phyloP scores from a whole-genome alignment of 129 eudicot genomes.

The Oenanthe sinensis region DNA sequence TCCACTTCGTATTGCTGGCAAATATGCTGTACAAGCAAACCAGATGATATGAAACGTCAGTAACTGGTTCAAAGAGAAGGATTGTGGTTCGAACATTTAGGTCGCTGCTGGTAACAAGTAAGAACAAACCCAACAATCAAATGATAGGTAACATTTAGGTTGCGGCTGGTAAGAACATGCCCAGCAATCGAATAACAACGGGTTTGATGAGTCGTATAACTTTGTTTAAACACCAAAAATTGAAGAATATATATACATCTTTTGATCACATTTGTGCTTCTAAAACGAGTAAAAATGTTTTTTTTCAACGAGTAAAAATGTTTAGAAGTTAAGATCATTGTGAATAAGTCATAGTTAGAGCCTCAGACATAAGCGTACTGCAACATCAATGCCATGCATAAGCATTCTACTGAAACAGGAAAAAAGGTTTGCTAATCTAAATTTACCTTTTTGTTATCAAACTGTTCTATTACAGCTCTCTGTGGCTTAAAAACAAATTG shows the following conservation, averaged over 20 bases:
- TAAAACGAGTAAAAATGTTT: not conserved
- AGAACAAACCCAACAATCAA: not conserved
- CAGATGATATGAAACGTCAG: not conserved
- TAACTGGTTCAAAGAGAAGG: not conserved
- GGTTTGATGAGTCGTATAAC: no score
- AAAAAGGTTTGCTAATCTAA: not conserved
- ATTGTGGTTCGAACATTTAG: not conserved
- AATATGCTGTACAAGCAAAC: not conserved
- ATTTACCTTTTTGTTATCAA: not conserved
- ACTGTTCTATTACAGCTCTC: not conserved
- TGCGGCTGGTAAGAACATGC: not conserved
- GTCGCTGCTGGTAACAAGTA: not conserved
- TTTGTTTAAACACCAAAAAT: not conserved
- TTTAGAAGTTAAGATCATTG: not conserved
- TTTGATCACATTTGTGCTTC: not conserved
- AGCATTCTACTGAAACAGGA: not conserved
- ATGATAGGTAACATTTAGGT: not conserved
- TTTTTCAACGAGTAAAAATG: no score
- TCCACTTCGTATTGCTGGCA: no score
- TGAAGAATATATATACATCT: not conserved
- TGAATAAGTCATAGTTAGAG: not conserved
- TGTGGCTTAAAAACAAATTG: not conserved
- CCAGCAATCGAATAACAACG: not conserved
- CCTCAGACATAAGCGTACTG: not conserved
- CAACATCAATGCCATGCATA: not conserved